Evolutionary conservation across 306 rosid genomes (phyloP).

Genomic region (Acacia confusa): DNA sequence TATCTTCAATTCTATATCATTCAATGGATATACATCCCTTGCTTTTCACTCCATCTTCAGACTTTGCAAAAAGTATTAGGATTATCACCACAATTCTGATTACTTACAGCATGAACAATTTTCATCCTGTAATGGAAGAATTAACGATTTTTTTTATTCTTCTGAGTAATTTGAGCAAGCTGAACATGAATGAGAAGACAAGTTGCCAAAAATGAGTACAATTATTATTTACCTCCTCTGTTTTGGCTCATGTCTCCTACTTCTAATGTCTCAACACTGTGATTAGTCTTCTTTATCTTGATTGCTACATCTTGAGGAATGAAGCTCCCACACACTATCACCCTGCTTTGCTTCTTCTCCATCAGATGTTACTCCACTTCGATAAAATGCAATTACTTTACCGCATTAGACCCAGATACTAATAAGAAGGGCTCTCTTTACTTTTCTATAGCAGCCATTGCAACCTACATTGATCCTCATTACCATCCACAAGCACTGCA

Average conservation of each 20-base stretch:
- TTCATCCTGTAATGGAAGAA: background rate
- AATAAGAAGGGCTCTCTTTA: constrained; percentile 48
- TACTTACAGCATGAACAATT: no score
- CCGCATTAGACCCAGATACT: background rate
- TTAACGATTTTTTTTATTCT: no score
- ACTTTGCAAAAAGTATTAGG: no score
- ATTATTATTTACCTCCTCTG: constrained; percentile 15
- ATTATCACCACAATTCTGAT: no score
- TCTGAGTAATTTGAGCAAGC: background rate
- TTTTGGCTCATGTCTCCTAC: constrained; percentile 38
- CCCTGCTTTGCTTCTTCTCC: constrained; percentile 45
- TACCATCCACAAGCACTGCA: constrained; percentile 48
- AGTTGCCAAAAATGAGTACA: background rate
- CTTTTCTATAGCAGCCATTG: constrained; percentile 49
- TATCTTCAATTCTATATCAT: no score
- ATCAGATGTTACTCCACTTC: constrained; percentile 51
- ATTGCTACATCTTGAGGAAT: constrained; percentile 52
- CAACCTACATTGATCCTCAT: constrained; percentile 58
- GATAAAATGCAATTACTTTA: background rate
- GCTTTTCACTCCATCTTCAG: no score
- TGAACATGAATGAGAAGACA: background rate
- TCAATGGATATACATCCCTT: no score
- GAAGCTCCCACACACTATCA: constrained; percentile 47
- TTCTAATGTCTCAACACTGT: constrained; percentile 54
- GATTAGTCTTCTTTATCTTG: constrained; percentile 48